phyloP scores from a whole-genome alignment of 176 grass and related monocot genomes.

The Olyra latifolia region DNA sequence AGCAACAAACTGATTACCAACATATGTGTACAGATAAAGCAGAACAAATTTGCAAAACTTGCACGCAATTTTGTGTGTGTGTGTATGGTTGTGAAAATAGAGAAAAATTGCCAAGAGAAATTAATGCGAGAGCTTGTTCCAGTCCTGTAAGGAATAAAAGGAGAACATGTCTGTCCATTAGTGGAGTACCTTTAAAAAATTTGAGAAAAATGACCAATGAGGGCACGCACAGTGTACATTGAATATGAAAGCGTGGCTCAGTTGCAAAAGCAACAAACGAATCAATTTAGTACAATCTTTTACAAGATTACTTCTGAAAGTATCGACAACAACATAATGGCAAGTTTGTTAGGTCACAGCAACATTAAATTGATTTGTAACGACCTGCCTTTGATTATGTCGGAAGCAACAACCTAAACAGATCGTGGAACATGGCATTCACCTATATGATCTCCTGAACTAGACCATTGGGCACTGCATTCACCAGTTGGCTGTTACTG shows the following conservation, averaged over 20 bases:
- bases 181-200: neutral
- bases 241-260: neutral
- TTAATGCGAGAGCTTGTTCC: neutral
- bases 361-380: constrained; percentile 43
- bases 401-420: constrained; percentile 23
- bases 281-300: neutral
- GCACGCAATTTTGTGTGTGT: neutral
- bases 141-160: neutral
- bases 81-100: neutral
- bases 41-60: neutral
- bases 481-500: neutral
- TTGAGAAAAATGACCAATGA: neutral
- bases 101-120: neutral
- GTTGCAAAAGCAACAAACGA: neutral
- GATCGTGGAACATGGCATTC: constrained; percentile 18
- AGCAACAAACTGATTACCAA: no score
- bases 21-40: neutral
- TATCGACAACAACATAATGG: constrained; percentile 17
- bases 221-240: neutral
- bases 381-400: constrained; percentile 28
- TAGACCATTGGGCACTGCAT: constrained; percentile 7
- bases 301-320: constrained; percentile 33
- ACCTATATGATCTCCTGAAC: constrained; percentile 8
- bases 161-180: neutral
- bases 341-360: neutral